Conservation (phyloP, 352 stramenopile genomes). For the Pythium dissimile region DNA sequence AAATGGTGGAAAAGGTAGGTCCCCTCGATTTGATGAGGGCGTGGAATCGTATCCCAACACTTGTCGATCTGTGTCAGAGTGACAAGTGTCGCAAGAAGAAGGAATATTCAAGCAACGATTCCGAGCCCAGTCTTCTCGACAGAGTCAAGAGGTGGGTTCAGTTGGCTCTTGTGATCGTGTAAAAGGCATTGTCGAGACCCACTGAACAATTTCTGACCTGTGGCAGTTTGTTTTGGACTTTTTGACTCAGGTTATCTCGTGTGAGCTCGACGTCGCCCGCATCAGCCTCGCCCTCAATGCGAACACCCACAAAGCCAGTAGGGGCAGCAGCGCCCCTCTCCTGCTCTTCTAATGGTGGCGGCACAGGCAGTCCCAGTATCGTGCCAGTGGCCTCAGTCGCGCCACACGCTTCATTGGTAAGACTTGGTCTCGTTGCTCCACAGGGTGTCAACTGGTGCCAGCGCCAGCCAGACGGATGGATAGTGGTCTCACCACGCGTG, state of each 20-base stretch:
- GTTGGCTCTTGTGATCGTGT: neutral
- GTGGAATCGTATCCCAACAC: neutral
- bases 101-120: neutral
- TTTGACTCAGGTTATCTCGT: too few relatives aligned
- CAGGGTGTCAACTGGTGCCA: too few relatives aligned
- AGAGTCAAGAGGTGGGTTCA: constrained; percentile 21
- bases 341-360: too few relatives aligned
- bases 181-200: neutral
- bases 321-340: too few relatives aligned
- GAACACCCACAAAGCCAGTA: neutral
- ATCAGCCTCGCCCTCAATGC: too few relatives aligned
- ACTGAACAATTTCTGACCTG: neutral
- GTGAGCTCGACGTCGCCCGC: too few relatives aligned
- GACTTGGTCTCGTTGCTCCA: too few relatives aligned
- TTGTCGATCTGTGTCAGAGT: constrained; percentile 11
- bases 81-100: constrained; percentile 25
- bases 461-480: too few relatives aligned
- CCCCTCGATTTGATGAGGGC: neutral
- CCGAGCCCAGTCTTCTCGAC: constrained; percentile 9
- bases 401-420: too few relatives aligned
- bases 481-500: too few relatives aligned
- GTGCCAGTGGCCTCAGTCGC: too few relatives aligned
- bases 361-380: too few relatives aligned
- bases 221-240: constrained; percentile 19
- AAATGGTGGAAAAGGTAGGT: constrained; percentile 79